These are phyloP conservation scores for Lentithecium fluviatile DNA, from an alignment of 495 filamentous ascomycete species.

Conservation along the genomic window DNA sequence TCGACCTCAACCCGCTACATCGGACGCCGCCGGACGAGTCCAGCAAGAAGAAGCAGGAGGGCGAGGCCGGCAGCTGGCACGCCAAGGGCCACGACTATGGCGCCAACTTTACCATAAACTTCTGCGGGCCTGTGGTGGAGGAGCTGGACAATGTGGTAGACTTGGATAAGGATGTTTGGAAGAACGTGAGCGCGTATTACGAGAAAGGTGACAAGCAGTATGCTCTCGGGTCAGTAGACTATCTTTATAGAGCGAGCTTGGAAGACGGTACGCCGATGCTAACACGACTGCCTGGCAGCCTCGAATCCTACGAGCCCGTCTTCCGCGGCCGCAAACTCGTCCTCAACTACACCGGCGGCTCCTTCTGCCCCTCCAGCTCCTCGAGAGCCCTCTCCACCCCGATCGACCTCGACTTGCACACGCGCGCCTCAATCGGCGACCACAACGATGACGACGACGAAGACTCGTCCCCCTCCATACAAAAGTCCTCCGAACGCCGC, in stretches of 20 bases:
- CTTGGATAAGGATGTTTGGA: constrained; percentile 62
- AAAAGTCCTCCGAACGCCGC: constrained; percentile 48
- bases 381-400: constrained; percentile 21
- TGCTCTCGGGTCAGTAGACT: constrained; percentile 70
- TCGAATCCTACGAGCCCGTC: constrained; percentile 64
- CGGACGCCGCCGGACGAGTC: constrained; percentile 56
- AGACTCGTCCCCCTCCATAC: constrained; percentile 38
- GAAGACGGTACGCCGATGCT: background rate
- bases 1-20: constrained; percentile 78
- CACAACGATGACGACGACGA: constrained; percentile 44
- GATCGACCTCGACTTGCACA: background rate
- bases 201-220: constrained; percentile 68
- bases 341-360: constrained; percentile 87
- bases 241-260: background rate
- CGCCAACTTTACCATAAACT: constrained; percentile 91
- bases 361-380: constrained; percentile 60
- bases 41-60: constrained; percentile 56
- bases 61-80: constrained; percentile 73
- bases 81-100: constrained; percentile 81
- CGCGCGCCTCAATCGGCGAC: constrained; percentile 36
- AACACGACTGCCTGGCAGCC: constrained; percentile 46
- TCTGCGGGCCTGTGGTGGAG: constrained; percentile 85
- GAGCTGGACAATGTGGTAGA: constrained; percentile 61
- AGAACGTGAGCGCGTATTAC: constrained; percentile 92
- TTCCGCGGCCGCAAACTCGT: constrained; percentile 89